These are phyloP conservation scores for Penicillium sp. DNA, from an alignment of 2,329 filamentous ascomycete species.

Conservation along the genomic window DNA sequence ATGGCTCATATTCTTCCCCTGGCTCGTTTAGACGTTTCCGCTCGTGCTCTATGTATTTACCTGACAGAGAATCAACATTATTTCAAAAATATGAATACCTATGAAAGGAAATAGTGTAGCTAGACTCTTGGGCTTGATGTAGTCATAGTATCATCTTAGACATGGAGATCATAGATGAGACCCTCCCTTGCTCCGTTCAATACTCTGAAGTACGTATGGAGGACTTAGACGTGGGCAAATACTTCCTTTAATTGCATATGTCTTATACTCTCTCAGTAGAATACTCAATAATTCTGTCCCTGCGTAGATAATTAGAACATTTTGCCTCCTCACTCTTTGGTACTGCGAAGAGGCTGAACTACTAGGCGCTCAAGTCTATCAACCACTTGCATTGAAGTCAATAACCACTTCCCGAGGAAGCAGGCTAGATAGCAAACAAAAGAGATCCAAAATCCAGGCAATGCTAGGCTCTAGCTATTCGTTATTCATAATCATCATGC, in stretches of 20 bases:
- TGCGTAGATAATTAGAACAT: no score
- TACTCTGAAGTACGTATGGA: no score
- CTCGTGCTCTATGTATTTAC: neutral
- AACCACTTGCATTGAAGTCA: no score
- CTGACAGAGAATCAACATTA: neutral
- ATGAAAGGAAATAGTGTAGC: neutral
- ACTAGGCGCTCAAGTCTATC: no score
- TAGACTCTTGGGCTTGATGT: neutral
- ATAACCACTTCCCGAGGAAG: no score
- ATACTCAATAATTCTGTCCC: no score
- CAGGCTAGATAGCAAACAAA: neutral
- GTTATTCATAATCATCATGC: slow-evolving; percentile 15
- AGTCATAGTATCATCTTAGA: neutral
- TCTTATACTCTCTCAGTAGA: no score
- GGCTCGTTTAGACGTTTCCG: neutral
- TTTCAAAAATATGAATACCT: neutral
- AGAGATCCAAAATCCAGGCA: neutral
- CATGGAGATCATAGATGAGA: no score
- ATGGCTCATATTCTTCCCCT: neutral
- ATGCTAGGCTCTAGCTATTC: slow-evolving; percentile 13
- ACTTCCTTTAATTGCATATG: no score
- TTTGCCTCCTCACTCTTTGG: no score
- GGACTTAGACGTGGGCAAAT: no score
- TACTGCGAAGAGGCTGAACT: no score
- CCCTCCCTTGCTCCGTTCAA: neutral